Evolutionary conservation across 192 early-diverging fungal species (phyloP), one percentile per base, ranked within the genome.

Genomic region (Podochytrium sp.): DNA sequence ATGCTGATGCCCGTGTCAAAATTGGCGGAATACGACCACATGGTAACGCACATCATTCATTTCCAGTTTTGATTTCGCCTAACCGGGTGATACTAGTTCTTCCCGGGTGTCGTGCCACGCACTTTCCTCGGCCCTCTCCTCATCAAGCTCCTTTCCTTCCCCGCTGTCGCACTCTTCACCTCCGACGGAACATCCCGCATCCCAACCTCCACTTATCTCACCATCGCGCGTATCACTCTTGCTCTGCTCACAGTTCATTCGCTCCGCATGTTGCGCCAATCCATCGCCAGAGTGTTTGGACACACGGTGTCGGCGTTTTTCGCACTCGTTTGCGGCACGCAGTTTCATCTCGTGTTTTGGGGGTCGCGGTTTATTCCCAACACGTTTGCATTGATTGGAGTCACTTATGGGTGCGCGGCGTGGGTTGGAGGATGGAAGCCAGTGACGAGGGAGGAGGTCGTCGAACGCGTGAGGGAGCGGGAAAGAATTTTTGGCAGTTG

Each of bases 51-150:
- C 18, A 37, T 62, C 18, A 37, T 0, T 7, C 0, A 18, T 30
- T 40, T 37, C 12, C n/a, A n/a, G n/a, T n/a, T n/a, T n/a, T n/a
- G n/a, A 7, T 12, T 14, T 62, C 10, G 7, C 18, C 25, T 62
- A 40, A 62, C 14, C 10, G 4, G 6, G 7, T 57, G 6, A 0
- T 47, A 47, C 41, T 23, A 65, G 63, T 40, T 37, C 52, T 99
- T 95, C 77, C 96, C 97, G 1, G 97, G 97, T 34, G 97, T 95
- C 25, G 96, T 99, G 12, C 97, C 97, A 58, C 84, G 97, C 40
- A 94, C 95, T 27, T 99, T 97, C 76, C 60, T 96, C 37, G 95
- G 94, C 18, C 92, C 96, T 4, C 73, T 94, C 47, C 14, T 87
- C n/a, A 32, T 96, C 39, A 79, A 79, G 20, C n/a, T 68, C 2